Evolutionary conservation across 352 stramenopile genomes (phyloP), one percentile per base, ranked within the genome.

Genomic region (Pythium rhizo-oryzae): DNA sequence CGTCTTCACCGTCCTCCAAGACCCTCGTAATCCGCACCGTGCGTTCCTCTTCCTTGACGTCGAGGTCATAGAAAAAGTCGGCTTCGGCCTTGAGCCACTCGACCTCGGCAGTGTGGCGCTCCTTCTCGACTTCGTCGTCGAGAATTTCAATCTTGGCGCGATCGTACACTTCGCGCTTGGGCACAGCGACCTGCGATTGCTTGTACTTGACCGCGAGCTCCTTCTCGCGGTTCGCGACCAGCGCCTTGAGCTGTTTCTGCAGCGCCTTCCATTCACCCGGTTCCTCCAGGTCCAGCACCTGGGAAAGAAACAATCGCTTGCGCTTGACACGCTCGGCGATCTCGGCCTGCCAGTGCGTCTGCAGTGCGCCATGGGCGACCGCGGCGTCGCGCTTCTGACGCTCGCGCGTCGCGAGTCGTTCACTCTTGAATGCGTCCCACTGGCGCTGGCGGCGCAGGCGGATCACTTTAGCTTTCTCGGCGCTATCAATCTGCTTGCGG

Each of bases 381-480:
- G 71, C 71, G 15, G 78, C 72, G n/a, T 79, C 58, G 1, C 65
- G 53, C 37, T 87, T 88, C 8, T 81, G 61, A 4, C 73, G 64
- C 35, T 89, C 83, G 30, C 79, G 78, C 4, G 66, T 78, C 8
- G 71, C 74, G 3, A 81, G 52, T 8, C 74, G 71, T 7, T 78
- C 66, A 8, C 30, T 55, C 53, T 87, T 82, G 44, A 91, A 89
- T 12, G 69, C 71, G 13, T 89, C 80, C 83, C 85, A 91, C 54
- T 86, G 70, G 1, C 83, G 80, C 54, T 90, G 78, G 0, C 85
- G 79, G 19, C 74, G 70, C 47, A 82, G 62, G 21, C 67, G 78
- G 15, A 89, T 51, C 24, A 90, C 77, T 47, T 90, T 91, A n/a
- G 82, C 69, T 47, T 91, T 93, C 59, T 93, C 81, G 1, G 76